Percentiles rank a stretch among this genome's conserved stretches.
Conservation (phyloP, 2,329 filamentous ascomycete species). For the Epichloe scottii region DNA sequence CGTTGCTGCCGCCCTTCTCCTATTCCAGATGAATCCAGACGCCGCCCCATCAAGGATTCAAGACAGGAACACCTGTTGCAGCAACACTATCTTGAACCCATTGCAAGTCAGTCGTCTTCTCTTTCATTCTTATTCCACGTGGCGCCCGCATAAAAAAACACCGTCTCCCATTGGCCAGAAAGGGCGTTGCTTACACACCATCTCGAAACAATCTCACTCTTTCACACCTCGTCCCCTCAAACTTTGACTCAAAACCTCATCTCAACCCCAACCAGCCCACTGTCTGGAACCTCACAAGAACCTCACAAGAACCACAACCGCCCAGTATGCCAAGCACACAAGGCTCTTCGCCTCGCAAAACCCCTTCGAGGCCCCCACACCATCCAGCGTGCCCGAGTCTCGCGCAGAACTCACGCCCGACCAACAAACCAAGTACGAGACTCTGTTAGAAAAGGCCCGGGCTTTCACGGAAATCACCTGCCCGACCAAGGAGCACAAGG, state of each 20-base stretch:
- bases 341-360: conserved; percentile 24
- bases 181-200: no score
- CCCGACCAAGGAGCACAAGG: conserved; percentile 36
- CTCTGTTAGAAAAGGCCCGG: conserved; percentile 57
- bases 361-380: conserved; percentile 46
- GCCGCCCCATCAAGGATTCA: no score
- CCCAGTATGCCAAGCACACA: background rate
- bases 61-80: no score
- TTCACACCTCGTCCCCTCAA: no score
- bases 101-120: no score
- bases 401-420: conserved; percentile 55
- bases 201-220: no score
- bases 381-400: conserved; percentile 43
- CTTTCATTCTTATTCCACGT: no score
- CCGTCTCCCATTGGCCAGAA: no score
- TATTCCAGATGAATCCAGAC: background rate
- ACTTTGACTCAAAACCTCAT: no score
- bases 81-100: no score
- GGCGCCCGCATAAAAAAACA: no score
- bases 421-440: conserved; percentile 70
- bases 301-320: background rate
- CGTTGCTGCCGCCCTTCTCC: background rate
- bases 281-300: background rate
- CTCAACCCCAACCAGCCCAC: background rate
- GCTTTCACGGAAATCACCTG: conserved; percentile 53